Conservation (phyloP, 2,329 filamentous ascomycete genomes). For the Aspergillus glaucus region DNA sequence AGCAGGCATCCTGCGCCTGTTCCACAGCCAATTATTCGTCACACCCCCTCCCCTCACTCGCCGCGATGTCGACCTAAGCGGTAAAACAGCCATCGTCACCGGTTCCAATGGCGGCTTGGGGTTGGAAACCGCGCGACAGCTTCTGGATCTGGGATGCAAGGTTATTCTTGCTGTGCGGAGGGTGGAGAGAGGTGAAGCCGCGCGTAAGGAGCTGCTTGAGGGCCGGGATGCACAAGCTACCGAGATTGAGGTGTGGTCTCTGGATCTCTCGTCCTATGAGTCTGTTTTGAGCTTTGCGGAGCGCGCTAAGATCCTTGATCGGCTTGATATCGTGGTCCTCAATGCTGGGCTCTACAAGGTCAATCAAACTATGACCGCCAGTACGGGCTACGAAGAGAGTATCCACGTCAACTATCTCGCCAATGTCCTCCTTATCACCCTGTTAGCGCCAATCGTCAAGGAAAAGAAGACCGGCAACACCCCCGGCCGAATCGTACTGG, state of each 20-base stretch:
- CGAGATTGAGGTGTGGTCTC: constrained; percentile 43
- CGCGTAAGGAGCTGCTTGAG: constrained; percentile 26
- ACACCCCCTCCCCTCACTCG: neutral
- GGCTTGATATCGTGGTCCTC: constrained; percentile 42
- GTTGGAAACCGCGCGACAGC: constrained; percentile 37
- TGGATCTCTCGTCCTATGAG: constrained; percentile 46
- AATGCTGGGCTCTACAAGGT: constrained; percentile 38
- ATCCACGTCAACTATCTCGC: constrained; percentile 36
- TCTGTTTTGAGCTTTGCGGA: constrained; percentile 40
- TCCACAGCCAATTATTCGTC: neutral
- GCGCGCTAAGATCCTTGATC: constrained; percentile 27
- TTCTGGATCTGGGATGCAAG: constrained; percentile 36
- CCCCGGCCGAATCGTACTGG: neutral
- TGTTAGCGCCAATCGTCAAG: constrained; percentile 15
- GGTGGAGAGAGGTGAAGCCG: constrained; percentile 37
- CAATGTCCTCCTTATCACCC: constrained; percentile 15
- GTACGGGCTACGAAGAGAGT: constrained; percentile 16
- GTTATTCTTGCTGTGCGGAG: constrained; percentile 47
- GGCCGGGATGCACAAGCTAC: constrained; percentile 23
- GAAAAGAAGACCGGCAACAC: constrained; percentile 2
- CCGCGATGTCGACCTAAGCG: constrained; percentile 12
- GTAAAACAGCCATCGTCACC: constrained; percentile 44
- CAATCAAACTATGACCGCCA: constrained; percentile 3
- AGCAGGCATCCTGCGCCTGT: neutral
- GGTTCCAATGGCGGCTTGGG: constrained; percentile 48